Conservation (phyloP, 805 yeast genomes). For the Nakazawaea ernobii region DNA sequence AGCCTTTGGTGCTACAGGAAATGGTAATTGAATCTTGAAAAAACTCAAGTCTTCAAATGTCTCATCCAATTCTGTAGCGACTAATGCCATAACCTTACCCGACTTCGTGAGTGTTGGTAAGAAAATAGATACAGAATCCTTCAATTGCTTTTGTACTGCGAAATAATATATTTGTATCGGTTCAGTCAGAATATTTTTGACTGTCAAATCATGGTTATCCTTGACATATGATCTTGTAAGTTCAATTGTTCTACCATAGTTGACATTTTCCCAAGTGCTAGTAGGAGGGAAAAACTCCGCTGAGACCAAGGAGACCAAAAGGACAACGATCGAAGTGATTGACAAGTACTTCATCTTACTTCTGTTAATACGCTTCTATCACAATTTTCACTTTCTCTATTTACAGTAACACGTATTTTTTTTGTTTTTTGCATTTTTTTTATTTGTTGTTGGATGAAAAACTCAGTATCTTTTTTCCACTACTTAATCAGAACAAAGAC, state of each 20-base stretch:
- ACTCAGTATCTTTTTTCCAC: not conserved
- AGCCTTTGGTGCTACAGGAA: slow-evolving; percentile 63
- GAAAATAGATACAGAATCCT: slow-evolving; percentile 19
- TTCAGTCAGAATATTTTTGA: slow-evolving; percentile 49
- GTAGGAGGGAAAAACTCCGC: slow-evolving; percentile 2
- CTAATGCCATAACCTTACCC: slow-evolving; percentile 16
- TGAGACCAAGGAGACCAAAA: not conserved
- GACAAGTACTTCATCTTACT: not conserved
- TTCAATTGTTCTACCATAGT: slow-evolving; percentile 55
- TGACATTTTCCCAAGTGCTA: slow-evolving; percentile 51
- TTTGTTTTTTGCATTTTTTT: slow-evolving; percentile 1
- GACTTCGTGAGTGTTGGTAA: slow-evolving; percentile 16
- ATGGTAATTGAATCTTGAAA: slow-evolving; percentile 50
- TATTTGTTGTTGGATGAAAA: not conserved
- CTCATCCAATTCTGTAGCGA: slow-evolving; percentile 14
- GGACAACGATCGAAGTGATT: not conserved
- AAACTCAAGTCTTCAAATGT: slow-evolving; percentile 23
- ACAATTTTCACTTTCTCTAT: not conserved
- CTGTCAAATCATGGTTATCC: slow-evolving; percentile 50
- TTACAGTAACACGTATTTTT: slow-evolving; percentile 1
- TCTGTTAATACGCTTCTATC: not conserved
- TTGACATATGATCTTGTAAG: slow-evolving; percentile 59
- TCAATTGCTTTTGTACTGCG: slow-evolving; percentile 45
- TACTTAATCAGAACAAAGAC: not conserved
- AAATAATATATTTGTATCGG: slow-evolving; percentile 54